Conservation (phyloP, 2,329 filamentous ascomycete genomes). For the Didymella pomorum region DNA sequence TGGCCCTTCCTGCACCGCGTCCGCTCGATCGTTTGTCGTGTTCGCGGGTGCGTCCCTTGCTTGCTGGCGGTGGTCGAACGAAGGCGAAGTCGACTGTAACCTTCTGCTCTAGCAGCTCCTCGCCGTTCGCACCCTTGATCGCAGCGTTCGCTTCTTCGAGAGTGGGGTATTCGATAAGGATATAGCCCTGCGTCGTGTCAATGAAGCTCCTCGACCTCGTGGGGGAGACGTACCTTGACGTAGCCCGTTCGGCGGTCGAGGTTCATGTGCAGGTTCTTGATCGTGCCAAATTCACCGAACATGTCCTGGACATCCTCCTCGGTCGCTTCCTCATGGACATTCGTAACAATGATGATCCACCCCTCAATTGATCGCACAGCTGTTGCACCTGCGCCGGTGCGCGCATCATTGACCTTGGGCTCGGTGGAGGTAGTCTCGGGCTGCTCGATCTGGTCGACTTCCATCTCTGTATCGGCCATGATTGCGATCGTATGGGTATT, state of each 20-base stretch:
- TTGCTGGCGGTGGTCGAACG: constrained; percentile 73
- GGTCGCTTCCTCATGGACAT: constrained; percentile 86
- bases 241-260: constrained; percentile 83
- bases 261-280: constrained; percentile 87
- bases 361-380: constrained; percentile 88
- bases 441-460: constrained; percentile 50
- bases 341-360: constrained; percentile 87
- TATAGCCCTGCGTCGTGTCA: constrained; percentile 71
- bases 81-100: constrained; percentile 85
- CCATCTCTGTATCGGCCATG: constrained; percentile 59
- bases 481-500: constrained; percentile 1
- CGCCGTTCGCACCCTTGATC: constrained; percentile 78
- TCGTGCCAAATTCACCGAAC: constrained; percentile 85
- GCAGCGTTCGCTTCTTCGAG: constrained; percentile 81
- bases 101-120: constrained; percentile 82
- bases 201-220: not conserved
- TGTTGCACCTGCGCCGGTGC: constrained; percentile 75
- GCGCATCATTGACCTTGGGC: constrained; percentile 69
- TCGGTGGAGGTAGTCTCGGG: constrained; percentile 50
- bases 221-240: constrained; percentile 71
- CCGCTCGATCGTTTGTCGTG: constrained; percentile 44
- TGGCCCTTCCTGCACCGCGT: constrained; percentile 45
- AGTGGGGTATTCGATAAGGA: constrained; percentile 83
- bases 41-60: constrained; percentile 56
- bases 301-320: constrained; percentile 83